Evolutionary conservation across 805 yeast genomes (phyloP).

Genomic region (Cyberlindnera maritima): DNA sequence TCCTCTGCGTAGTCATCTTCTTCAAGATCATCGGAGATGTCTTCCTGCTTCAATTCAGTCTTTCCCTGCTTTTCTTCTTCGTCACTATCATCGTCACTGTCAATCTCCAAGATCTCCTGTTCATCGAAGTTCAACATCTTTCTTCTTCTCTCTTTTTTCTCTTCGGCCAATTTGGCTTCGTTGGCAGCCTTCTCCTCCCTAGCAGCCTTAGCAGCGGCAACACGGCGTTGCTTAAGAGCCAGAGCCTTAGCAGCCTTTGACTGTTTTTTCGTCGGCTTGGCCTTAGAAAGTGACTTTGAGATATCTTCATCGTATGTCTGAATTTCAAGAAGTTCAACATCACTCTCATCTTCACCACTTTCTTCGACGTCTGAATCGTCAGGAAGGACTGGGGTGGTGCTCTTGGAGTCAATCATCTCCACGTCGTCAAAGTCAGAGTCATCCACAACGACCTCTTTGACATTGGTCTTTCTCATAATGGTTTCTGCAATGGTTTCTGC

Average conservation of each 20-base stretch:
- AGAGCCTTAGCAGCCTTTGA: no score
- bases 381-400: background rate
- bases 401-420: background rate
- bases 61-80: slow-evolving; percentile 4
- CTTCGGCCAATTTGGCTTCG: background rate
- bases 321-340: slow-evolving; percentile 4
- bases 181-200: background rate
- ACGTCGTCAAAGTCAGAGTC: background rate
- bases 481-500: background rate
- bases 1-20: background rate
- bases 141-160: background rate
- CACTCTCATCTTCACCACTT: background rate
- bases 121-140: slow-evolving; percentile 5
- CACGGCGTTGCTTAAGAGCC: background rate
- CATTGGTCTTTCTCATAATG: background rate
- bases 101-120: slow-evolving; percentile 13
- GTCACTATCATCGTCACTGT: slow-evolving; percentile 14
- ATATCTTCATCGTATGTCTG: background rate
- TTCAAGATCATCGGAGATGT: background rate
- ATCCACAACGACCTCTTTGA: background rate
- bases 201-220: background rate
- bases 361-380: background rate
- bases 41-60: background rate
- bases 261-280: background rate
- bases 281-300: background rate